Conservation (phyloP, 495 filamentous ascomycete genomes). For the Neurospora sp. region DNA sequence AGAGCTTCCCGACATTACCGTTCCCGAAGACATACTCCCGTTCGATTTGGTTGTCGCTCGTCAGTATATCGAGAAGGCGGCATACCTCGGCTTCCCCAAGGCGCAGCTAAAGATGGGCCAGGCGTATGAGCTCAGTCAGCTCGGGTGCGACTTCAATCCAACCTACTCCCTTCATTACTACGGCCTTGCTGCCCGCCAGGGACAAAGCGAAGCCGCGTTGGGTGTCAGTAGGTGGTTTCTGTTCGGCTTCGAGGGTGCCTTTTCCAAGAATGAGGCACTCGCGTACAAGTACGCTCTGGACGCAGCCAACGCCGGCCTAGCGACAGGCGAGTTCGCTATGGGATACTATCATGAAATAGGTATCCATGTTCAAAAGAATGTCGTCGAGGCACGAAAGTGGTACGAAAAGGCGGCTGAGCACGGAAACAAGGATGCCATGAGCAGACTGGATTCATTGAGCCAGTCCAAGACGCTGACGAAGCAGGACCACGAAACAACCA, state of each 20-base stretch:
- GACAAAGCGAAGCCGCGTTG: slow-evolving; percentile 84
- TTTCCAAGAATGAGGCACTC: slow-evolving; percentile 89
- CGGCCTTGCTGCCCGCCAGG: slow-evolving; percentile 79
- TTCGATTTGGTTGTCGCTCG: slow-evolving; percentile 65
- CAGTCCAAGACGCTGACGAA: slow-evolving; percentile 79
- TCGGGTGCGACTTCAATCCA: slow-evolving; percentile 92
- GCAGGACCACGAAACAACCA: slow-evolving; percentile 85
- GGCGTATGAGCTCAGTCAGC: slow-evolving; percentile 85
- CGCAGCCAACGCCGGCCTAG: slow-evolving; percentile 66
- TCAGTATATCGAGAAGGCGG: slow-evolving; percentile 90
- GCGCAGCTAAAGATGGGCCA: slow-evolving; percentile 96
- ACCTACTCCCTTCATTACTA: slow-evolving; percentile 91
- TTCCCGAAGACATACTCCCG: slow-evolving; percentile 62
- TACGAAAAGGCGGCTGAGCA: slow-evolving; percentile 83
- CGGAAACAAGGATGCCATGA: slow-evolving; percentile 82
- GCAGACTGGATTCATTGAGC: slow-evolving; percentile 73
- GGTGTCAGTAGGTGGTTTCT: slow-evolving; percentile 98
- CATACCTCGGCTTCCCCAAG: slow-evolving; percentile 92
- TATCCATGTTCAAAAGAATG: slow-evolving; percentile 69
- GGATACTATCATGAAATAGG: slow-evolving; percentile 98
- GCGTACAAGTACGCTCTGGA: slow-evolving; percentile 85
- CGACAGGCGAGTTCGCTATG: slow-evolving; percentile 92
- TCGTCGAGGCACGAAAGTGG: slow-evolving; percentile 79
- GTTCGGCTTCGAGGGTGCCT: slow-evolving; percentile 82
- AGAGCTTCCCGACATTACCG: slow-evolving; percentile 76